phyloP scores from a whole-genome alignment of 257 asterid genomes.

The Gentiana macrophylla region DNA sequence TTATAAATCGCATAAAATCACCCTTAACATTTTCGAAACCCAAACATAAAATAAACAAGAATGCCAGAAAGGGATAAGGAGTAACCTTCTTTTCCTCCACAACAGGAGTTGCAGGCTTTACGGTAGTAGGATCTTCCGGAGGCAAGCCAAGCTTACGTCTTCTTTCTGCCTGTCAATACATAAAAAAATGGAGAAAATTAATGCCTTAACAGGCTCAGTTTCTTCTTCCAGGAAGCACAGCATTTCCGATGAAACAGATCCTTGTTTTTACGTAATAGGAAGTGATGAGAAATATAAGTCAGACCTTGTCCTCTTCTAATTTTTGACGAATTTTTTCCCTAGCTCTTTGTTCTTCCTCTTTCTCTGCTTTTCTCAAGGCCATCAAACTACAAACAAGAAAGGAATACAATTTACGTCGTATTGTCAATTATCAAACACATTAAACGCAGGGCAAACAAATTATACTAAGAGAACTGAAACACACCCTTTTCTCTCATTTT shows the following conservation, averaged over 20 bases:
- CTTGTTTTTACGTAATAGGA: background rate
- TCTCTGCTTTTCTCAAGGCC: slow-evolving; percentile 94
- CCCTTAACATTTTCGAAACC: too few relatives aligned
- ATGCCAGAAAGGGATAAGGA: slow-evolving; percentile 3
- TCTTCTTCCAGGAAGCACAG: background rate
- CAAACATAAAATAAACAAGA: too few relatives aligned
- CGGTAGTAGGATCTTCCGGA: slow-evolving; percentile 56
- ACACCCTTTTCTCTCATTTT: slow-evolving; percentile 96
- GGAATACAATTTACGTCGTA: slow-evolving; percentile 10
- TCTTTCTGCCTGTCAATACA: slow-evolving; percentile 79
- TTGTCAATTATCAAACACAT: slow-evolving; percentile 6
- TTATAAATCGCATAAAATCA: too few relatives aligned
- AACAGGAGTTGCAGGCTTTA: slow-evolving; percentile 65
- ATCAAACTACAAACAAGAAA: slow-evolving; percentile 38
- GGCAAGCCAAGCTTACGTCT: slow-evolving; percentile 94
- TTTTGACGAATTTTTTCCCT: slow-evolving; percentile 90
- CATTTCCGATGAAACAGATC: background rate
- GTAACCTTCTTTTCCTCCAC: slow-evolving; percentile 78
- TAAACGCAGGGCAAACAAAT: slow-evolving; percentile 2
- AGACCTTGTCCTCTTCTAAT: slow-evolving; percentile 96
- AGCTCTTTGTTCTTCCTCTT: slow-evolving; percentile 89
- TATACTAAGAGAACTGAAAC: slow-evolving; percentile 15
- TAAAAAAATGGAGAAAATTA: slow-evolving; percentile 1
- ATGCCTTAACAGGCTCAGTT: background rate
- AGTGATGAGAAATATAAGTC: slow-evolving; percentile 6